Evolutionary conservation across 2,329 filamentous ascomycete species (phyloP).

Genomic region (Monilinia aucupariae): DNA sequence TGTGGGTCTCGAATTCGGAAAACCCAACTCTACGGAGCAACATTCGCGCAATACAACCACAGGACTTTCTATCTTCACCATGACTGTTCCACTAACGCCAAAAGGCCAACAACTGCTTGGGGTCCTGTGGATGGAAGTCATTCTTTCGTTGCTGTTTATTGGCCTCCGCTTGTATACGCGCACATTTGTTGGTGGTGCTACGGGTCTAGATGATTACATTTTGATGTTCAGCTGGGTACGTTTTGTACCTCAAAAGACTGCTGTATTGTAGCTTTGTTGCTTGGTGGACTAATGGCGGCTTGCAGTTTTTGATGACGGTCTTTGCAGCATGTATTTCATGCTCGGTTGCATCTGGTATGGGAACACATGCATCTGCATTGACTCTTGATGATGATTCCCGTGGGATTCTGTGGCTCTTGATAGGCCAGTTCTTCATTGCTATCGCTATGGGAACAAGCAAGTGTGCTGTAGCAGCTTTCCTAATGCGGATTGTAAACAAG

Average conservation of each 20-base stretch:
- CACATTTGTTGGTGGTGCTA: background rate
- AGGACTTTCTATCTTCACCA: background rate
- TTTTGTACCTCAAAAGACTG: background rate
- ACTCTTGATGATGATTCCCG: background rate
- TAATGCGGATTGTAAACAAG: slow-evolving; percentile 13
- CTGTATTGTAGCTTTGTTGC: background rate
- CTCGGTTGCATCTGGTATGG: slow-evolving; percentile 9
- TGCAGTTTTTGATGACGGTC: background rate
- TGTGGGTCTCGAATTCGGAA: background rate
- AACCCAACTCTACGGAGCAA: background rate
- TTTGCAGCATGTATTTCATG: background rate
- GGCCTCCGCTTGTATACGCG: slow-evolving; percentile 8
- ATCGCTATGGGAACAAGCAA: slow-evolving; percentile 13
- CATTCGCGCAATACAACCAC: background rate
- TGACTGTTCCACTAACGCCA: slow-evolving; percentile 5
- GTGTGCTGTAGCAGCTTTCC: slow-evolving; percentile 6
- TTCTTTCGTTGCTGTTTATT: slow-evolving; percentile 9
- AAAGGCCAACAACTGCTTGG: slow-evolving; percentile 8
- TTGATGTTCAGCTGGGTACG: slow-evolving; percentile 9
- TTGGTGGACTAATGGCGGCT: background rate
- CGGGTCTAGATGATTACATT: slow-evolving; percentile 6
- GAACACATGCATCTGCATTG: background rate
- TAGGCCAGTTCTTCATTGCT: slow-evolving; percentile 9
- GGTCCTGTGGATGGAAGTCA: slow-evolving; percentile 7
- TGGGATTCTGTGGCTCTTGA: slow-evolving; percentile 11